phyloP scores from a whole-genome alignment of 129 eudicot species.

The Scalesia atractyloides region DNA sequence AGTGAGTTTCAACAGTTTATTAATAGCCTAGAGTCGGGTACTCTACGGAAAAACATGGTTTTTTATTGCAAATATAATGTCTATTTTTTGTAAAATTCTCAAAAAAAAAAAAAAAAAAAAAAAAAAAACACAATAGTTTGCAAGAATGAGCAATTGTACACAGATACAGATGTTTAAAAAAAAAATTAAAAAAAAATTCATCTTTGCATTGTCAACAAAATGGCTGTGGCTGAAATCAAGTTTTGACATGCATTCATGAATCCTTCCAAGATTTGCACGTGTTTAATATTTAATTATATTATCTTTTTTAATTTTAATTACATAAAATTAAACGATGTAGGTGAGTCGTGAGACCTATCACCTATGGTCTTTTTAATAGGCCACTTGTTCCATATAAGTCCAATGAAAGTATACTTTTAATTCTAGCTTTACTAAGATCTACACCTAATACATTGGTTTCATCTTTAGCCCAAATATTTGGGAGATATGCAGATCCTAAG shows the following conservation, averaged over 20 bases:
- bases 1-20: too few species aligned
- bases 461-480: conserved; percentile 24
- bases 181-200: not conserved
- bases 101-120: not conserved
- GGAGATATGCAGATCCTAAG: conserved; percentile 21
- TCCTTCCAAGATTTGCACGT: conserved; percentile 13
- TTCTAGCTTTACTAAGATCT: conserved; percentile 20
- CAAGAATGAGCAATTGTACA: conserved; percentile 3
- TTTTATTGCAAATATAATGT: conserved; percentile 1
- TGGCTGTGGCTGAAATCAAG: not conserved
- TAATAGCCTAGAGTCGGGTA: too few species aligned
- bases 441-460: conserved; percentile 16
- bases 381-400: conserved; percentile 37
- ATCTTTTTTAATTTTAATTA: conserved; percentile 16
- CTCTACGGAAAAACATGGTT: not conserved
- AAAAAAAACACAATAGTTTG: not conserved
- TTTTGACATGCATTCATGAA: conserved; percentile 18
- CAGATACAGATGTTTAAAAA: not conserved
- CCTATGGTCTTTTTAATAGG: conserved; percentile 23
- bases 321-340: conserved; percentile 5
- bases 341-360: not conserved
- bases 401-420: conserved; percentile 19
- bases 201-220: not conserved
- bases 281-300: conserved; percentile 9
- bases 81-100: conserved; percentile 2